Evolutionary conservation across 495 filamentous ascomycete genomes (phyloP).

Genomic region (Delitschia confertaspora): DNA sequence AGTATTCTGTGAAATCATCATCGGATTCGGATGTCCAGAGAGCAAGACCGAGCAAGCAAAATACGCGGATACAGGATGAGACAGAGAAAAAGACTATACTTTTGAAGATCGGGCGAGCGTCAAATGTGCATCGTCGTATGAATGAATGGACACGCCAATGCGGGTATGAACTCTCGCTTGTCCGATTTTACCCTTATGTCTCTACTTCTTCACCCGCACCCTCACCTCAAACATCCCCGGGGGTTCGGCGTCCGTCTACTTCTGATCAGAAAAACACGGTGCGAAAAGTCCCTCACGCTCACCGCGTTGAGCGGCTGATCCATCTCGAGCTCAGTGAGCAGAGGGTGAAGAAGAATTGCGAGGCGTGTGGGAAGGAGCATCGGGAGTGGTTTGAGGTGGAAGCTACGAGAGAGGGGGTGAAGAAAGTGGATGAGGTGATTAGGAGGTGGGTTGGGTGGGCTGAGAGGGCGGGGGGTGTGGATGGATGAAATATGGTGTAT

Average conservation of each 20-base stretch:
- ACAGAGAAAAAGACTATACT: conserved; percentile 50
- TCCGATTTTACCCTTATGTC: conserved; percentile 86
- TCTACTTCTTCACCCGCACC: conserved; percentile 37
- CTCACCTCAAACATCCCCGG: conserved; percentile 30
- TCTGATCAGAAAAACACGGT: conserved; percentile 15
- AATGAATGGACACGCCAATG: conserved; percentile 93
- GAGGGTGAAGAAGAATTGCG: conserved; percentile 59
- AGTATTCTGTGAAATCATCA: conserved; percentile 38
- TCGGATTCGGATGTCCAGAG: conserved; percentile 15
- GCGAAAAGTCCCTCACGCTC: conserved; percentile 68
- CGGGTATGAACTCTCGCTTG: conserved; percentile 71
- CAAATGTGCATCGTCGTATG: conserved; percentile 81
- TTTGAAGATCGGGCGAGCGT: conserved; percentile 86
- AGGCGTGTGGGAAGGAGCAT: conserved; percentile 77
- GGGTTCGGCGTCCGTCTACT: conserved; percentile 25
- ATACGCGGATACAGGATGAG: no score
- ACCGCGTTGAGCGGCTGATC: conserved; percentile 84
- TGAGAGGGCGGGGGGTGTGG: conserved; percentile 34
- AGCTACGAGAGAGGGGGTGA: conserved; percentile 59
- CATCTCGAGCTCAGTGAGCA: conserved; percentile 75
- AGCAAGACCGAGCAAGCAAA: not conserved
- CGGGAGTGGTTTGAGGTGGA: conserved; percentile 94
- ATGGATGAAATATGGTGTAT: no score
- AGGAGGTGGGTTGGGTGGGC: conserved; percentile 81
- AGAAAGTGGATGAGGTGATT: conserved; percentile 72